phyloP scores from a whole-genome alignment of 1,139 yeast genomes.

The Saccharomyces hybrid region DNA sequence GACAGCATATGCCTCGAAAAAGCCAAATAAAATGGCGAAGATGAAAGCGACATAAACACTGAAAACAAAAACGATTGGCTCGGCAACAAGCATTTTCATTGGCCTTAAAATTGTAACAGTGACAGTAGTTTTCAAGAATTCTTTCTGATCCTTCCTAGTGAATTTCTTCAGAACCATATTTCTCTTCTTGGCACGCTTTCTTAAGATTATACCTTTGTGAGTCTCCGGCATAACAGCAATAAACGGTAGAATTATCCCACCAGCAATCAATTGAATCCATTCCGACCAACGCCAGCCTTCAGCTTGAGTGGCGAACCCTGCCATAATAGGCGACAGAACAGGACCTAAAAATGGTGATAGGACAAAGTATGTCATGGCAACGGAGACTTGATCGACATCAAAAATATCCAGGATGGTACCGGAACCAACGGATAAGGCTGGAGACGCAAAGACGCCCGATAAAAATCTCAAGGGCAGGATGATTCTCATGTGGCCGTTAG shows the following conservation, averaged over 20 bases:
- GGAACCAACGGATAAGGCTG: slow-evolving; percentile 80
- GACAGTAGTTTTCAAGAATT: slow-evolving; percentile 36
- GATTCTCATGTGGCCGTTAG: slow-evolving; percentile 45
- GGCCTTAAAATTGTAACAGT: slow-evolving; percentile 51
- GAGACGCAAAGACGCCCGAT: slow-evolving; percentile 74
- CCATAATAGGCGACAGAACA: slow-evolving; percentile 73
- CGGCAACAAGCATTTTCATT: slow-evolving; percentile 53
- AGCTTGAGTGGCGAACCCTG: slow-evolving; percentile 64
- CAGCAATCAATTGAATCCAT: slow-evolving; percentile 70
- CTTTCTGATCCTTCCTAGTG: slow-evolving; percentile 23
- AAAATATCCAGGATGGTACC: slow-evolving; percentile 78
- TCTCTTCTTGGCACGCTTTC: slow-evolving; percentile 50
- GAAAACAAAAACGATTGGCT: slow-evolving; percentile 63
- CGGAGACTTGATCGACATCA: slow-evolving; percentile 54
- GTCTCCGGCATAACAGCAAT: slow-evolving; percentile 60
- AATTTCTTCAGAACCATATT: slow-evolving; percentile 42
- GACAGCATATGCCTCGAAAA: slow-evolving; percentile 71
- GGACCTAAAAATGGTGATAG: slow-evolving; percentile 75
- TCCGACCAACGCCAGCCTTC: slow-evolving; percentile 73
- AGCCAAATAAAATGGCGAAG: slow-evolving; percentile 69
- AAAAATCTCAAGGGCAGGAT: slow-evolving; percentile 67
- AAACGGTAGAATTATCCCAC: slow-evolving; percentile 57
- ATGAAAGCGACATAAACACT: slow-evolving; percentile 63
- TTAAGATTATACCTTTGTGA: slow-evolving; percentile 54
- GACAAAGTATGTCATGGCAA: slow-evolving; percentile 66